Percentiles rank a stretch among this genome's conserved stretches.
Conservation (phyloP, 2,329 filamentous ascomycete genomes). For the Ascochyta koolunga region DNA sequence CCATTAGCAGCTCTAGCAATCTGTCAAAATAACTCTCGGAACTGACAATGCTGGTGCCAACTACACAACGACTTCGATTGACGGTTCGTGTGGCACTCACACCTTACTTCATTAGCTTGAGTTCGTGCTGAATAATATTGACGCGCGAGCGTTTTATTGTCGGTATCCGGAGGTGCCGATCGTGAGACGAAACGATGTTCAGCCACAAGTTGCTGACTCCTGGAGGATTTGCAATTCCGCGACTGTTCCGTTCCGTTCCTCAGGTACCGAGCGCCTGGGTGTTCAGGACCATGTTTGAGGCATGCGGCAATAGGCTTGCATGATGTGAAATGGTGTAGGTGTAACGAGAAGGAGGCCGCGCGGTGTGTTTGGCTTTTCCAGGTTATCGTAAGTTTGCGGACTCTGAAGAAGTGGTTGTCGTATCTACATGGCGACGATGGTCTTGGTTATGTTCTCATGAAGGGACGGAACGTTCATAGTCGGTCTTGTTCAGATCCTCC, state of each 20-base stretch:
- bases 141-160: neutral
- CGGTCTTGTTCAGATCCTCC: neutral
- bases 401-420: neutral
- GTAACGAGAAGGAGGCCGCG: neutral
- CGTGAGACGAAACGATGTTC: neutral
- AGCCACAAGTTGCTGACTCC: slow-evolving; percentile 5
- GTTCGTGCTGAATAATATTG: neutral
- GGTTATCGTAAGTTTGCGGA: neutral
- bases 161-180: neutral
- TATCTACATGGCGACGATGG: neutral
- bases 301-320: neutral
- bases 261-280: neutral
- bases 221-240: neutral
- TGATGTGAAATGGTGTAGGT: neutral
- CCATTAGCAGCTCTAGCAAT: no score
- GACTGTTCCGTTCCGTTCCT: neutral
- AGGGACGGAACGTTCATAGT: neutral
- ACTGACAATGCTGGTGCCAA: neutral
- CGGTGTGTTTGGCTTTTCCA: neutral
- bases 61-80: neutral
- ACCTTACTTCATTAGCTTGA: neutral
- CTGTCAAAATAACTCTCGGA: neutral
- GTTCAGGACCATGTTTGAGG: slow-evolving; percentile 1
- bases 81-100: neutral
- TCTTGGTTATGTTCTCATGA: neutral